Conservation (phyloP, 2,329 filamentous ascomycete species). For the Calonectria fujianensis region DNA sequence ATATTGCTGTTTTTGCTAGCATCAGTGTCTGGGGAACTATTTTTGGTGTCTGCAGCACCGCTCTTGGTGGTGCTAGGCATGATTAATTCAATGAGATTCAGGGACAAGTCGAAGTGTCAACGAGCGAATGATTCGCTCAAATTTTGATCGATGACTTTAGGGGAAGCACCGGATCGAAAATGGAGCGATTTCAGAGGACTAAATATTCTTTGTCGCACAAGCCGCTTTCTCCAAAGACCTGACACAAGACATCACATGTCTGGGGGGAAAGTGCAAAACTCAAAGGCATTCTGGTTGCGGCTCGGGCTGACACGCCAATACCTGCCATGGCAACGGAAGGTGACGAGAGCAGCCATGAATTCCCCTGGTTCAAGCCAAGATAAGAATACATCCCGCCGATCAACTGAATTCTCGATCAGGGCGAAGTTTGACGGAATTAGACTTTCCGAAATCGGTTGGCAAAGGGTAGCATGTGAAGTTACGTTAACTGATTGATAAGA, state of each 20-base stretch:
- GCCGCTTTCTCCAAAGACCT: background rate
- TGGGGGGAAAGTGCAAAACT: background rate
- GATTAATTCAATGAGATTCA: background rate
- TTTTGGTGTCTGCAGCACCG: background rate
- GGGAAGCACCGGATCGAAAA: no score
- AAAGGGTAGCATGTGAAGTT: background rate
- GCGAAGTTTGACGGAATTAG: no score
- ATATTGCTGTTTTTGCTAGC: background rate
- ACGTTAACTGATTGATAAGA: background rate
- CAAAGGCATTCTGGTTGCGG: background rate
- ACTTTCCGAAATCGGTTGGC: no score
- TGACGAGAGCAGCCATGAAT: slow-evolving; percentile 19
- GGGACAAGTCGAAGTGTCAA: background rate
- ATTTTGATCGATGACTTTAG: background rate
- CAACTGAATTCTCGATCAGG: no score
- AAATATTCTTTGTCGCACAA: background rate
- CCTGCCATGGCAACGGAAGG: slow-evolving; percentile 1
- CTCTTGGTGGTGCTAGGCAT: background rate
- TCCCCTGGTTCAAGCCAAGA: background rate
- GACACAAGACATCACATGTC: slow-evolving; percentile 20
- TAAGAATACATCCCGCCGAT: background rate
- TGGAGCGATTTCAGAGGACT: background rate
- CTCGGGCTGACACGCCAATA: background rate
- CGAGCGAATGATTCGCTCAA: background rate
- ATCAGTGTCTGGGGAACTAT: slow-evolving; percentile 3